Evolutionary conservation across 2,329 filamentous ascomycete species (phyloP), one percentile per base, ranked within the genome.

Genomic region (Thelonectria olida): DNA sequence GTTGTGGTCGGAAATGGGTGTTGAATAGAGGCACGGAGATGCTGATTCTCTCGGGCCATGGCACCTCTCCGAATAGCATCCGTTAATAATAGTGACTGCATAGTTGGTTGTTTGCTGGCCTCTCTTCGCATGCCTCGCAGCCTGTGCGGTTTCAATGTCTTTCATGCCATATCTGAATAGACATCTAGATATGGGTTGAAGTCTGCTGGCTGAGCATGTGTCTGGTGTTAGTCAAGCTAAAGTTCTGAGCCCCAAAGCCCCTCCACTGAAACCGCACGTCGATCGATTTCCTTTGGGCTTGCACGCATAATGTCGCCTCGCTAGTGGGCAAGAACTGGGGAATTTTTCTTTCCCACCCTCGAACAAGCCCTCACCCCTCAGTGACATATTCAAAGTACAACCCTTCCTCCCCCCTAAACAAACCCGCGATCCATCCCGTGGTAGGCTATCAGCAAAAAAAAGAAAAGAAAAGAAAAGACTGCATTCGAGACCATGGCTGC

Each of bases 401-500:
- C 36, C 27, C 12, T 19, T 22, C 10, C 12, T 34, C 20, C 52
- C 50, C 28, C 23, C 34, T 23, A 23, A 36, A 44, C 27, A 6
- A 23, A 45, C 38, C 45, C 31, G 20, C 28, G 36, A 51, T 28
- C 51, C 45, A 19, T 31, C 19, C 52, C 31, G 31, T 38, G n/a
- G 34, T 17, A 22, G 38, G 28, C 51, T n/a, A n/a, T 34, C 10
- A 34, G 31, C 31, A 34, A 12, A 31, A 31, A 15, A 15, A 34
- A 34, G 12, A 34, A 34, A 10, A 34, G 10, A 34, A 34, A 34
- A 34, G 15, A 15, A 9, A 31, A 19, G 31, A 22, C 31, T 51
- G 44, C 23, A 44, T 45, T 31, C 15, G 36, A 52, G n/a, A 58
- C 51, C 52, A 84, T 83, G 80, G 71, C 78, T 19, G 63, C 74